Base-by-base conservation (phyloP, 2,329 filamentous ascomycete species). In the Aspergillus neoniger region DNA sequence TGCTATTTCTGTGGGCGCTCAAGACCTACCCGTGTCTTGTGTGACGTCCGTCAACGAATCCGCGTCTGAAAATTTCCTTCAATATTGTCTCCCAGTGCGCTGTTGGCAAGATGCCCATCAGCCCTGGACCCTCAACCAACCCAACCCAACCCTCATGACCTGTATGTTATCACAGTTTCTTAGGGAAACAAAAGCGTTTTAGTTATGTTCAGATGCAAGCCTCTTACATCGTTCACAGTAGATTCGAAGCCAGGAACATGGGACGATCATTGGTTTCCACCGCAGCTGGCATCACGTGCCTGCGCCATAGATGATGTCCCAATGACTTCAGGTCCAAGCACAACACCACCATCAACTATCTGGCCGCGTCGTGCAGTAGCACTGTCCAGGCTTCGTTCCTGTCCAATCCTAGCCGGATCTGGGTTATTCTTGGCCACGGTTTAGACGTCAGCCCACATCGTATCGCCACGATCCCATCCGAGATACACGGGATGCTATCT, bases 81-180 rank as follows among this genome's bases (percentile, higher is more conserved):
- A 17, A 39, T n/a, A 5, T 49, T 57, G 54, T 48, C 43, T 15
- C 2, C 43, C 36, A 36, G 25, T 32, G 38, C 9, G 32, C 28
- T 43, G 47, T 43, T 41, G 44, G 25, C 47, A 51, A 53, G 61
- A 61, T 55, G 47, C 49, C 50, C 25, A 44, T 32, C 36, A 61
- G 51, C 55, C 55, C 54, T 57, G 58, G 60, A 55, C 39, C 32
- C 32, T 36, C 12, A 36, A 36, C 32, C 32, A 36, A 36, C 32
- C 32, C 30, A 36, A 36, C 10, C 30, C 30, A 14, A 36, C 30
- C 32, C 55, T 64, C 58, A 64, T 63, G 64, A 61, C 43, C 19
- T 64, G 64, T 66, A 66, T 64, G 64, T 60, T 64, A 66, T 53
- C 32, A 39, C 15, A 59, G 51, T 58, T 58, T 61, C 54, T 48